These are phyloP conservation scores for Eucalyptus polybractea DNA, from an alignment of 345 rosid genomes.

Conservation along the genomic window DNA sequence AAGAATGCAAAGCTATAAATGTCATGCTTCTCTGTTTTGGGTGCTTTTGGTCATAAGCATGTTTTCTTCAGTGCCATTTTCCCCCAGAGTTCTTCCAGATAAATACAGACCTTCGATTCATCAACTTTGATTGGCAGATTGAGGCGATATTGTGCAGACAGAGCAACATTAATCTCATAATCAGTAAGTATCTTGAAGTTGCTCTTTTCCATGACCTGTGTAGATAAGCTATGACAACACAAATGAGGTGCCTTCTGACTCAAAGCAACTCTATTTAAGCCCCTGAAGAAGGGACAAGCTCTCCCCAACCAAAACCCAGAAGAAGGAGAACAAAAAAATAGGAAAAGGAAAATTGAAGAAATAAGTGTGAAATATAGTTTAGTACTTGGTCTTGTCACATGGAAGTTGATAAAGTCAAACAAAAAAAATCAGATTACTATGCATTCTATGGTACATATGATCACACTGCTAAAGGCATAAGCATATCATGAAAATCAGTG, in stretches of 20 bases:
- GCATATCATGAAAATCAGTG: not conserved
- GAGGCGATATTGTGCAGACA: slow-evolving; percentile 55
- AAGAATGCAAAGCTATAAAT: not conserved
- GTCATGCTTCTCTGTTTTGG: not conserved
- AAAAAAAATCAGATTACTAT: not conserved
- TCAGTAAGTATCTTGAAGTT: slow-evolving; percentile 53
- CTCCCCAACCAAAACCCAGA: not conserved
- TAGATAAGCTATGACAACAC: not conserved
- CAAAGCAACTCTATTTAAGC: not conserved
- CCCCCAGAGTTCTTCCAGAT: not conserved
- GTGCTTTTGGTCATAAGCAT: not conserved
- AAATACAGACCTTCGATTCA: slow-evolving; percentile 41
- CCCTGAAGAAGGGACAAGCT: not conserved
- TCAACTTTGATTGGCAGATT: slow-evolving; percentile 70
- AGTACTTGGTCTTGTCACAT: not conserved
- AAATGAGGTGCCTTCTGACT: not conserved
- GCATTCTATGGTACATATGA: not conserved
- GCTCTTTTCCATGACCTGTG: slow-evolving; percentile 68
- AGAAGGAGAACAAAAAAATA: not conserved
- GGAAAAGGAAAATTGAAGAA: not conserved
- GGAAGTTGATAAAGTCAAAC: not conserved
- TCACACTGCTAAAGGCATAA: not conserved
- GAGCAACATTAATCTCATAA: slow-evolving; percentile 57
- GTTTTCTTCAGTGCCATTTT: not conserved
- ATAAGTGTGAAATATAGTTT: not conserved